Evolutionary conservation across 345 rosid genomes (phyloP), one percentile per base, ranked within the genome.

Genomic region (Citrus mangshanensis): DNA sequence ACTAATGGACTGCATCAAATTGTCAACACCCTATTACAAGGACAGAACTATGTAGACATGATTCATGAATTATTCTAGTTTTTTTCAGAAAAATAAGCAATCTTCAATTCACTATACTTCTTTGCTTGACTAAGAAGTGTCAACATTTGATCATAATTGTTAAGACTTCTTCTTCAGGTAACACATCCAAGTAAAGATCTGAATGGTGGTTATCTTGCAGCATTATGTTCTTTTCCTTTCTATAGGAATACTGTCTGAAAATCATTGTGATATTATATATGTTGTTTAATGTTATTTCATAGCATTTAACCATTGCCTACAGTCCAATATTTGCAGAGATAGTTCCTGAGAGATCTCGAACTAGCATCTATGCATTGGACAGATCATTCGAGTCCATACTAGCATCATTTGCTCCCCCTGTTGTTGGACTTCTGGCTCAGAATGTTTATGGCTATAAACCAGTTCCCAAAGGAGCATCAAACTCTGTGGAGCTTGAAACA

Each of bases 311-410:
- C 67, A 66, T 37, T 70, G 70, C 67, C 24, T n/a, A 77, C 87
- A 93, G 98, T 81, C 98, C 98, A 4, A 93, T 93, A 70, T 93
- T 93, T 80, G 98, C 97, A 71, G 98, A 95, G 83, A 93, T 95
- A 34, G 98, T 95, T n/a, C 94, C 97, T 1, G 93, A 90, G 86
- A 95, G 81, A 77, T 88, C 97, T 35, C 85, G 94, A 63, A 93
- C 97, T 14, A 95, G 93, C 38, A 88, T 95, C 61, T 93, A 91
- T 74, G 97, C 98, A 0, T 63, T 93, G 86, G 98, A 92, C 63
- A 70, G 88, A 68, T 91, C 95, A 3, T 91, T 95, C 28, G 98
- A 93, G 87, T 85, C 94, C 5, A 59, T 93, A 34, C 85, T 93
- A 55, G 83, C 98, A 70, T 91, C 93, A 0, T 95, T 95, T 78